These are phyloP conservation scores for Fusarium subglutinans DNA, from an alignment of 2,329 filamentous ascomycete species.

Conservation along the genomic window DNA sequence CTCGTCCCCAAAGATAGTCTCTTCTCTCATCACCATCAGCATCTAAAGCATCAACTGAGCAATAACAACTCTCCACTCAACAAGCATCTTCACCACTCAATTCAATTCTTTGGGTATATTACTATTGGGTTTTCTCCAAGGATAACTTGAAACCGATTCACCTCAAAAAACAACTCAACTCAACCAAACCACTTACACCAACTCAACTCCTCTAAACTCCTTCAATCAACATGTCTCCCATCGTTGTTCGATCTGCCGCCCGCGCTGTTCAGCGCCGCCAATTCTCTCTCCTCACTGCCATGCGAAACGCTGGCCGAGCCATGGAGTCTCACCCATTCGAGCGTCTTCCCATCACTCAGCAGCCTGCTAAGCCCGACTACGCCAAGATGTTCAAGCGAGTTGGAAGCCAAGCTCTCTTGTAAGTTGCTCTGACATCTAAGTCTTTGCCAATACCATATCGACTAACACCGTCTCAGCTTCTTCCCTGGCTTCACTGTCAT, in stretches of 20 bases:
- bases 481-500: constrained; percentile 46
- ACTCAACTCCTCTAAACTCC: constrained; percentile 20
- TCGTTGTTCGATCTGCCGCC: constrained; percentile 43
- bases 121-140: constrained; percentile 10
- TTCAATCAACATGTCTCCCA: constrained; percentile 42
- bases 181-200: constrained; percentile 23
- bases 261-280: constrained; percentile 46
- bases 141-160: constrained; percentile 13
- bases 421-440: constrained; percentile 32
- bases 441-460: background rate
- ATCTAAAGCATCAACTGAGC: constrained; percentile 30
- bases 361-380: constrained; percentile 46
- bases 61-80: constrained; percentile 39
- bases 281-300: constrained; percentile 47
- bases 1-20: constrained; percentile 25
- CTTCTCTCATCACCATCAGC: constrained; percentile 36
- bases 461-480: constrained; percentile 44
- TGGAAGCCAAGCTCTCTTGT: constrained; percentile 47
- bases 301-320: constrained; percentile 47
- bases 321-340: constrained; percentile 51
- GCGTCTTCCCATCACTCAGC: constrained; percentile 43
- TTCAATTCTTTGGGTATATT: constrained; percentile 16
- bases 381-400: constrained; percentile 45
- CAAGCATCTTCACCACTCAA: constrained; percentile 28
- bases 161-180: constrained; percentile 8